These are phyloP conservation scores for Cladobotryum protrusum DNA, from an alignment of 2,329 filamentous ascomycete genomes.

Conservation along the genomic window DNA sequence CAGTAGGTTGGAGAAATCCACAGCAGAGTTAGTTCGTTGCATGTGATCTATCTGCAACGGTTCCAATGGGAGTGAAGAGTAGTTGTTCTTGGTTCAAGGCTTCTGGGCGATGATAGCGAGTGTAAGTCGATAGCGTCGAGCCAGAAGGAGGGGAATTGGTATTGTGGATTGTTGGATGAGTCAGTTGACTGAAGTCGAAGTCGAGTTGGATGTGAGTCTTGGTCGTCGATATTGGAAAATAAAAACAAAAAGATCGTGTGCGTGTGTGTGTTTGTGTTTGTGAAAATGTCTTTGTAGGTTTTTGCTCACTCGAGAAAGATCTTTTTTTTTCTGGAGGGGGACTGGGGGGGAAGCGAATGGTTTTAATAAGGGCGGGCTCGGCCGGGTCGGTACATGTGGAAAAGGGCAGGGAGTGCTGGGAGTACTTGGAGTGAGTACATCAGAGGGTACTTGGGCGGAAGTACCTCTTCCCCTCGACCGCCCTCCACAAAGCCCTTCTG, in stretches of 20 bases:
- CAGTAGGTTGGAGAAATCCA: conserved; percentile 70
- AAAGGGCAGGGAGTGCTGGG: conserved; percentile 8
- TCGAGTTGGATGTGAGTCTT: background rate
- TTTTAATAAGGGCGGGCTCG: conserved; percentile 29
- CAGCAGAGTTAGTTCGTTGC: conserved; percentile 67
- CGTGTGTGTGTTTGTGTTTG: background rate
- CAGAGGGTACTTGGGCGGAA: conserved; percentile 8
- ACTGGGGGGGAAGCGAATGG: conserved; percentile 18
- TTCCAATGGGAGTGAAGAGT: background rate
- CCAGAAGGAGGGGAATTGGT: background rate
- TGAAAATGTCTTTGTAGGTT: background rate
- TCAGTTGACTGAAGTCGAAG: background rate
- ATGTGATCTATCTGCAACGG: conserved; percentile 48
- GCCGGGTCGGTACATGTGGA: conserved; percentile 23
- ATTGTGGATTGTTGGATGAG: background rate
- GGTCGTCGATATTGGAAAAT: background rate
- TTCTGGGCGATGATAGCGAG: conserved; percentile 2
- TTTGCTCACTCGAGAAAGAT: conserved; percentile 4
- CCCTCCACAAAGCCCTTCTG: no score
- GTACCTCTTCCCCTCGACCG: conserved; percentile 6
- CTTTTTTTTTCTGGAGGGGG: conserved; percentile 17
- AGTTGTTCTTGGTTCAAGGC: background rate
- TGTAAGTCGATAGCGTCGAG: background rate
- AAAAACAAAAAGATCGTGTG: background rate
- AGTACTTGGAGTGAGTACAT: background rate